These are phyloP conservation scores for Filosporella fistucella DNA, from an alignment of 495 filamentous ascomycete species.

Conservation along the genomic window DNA sequence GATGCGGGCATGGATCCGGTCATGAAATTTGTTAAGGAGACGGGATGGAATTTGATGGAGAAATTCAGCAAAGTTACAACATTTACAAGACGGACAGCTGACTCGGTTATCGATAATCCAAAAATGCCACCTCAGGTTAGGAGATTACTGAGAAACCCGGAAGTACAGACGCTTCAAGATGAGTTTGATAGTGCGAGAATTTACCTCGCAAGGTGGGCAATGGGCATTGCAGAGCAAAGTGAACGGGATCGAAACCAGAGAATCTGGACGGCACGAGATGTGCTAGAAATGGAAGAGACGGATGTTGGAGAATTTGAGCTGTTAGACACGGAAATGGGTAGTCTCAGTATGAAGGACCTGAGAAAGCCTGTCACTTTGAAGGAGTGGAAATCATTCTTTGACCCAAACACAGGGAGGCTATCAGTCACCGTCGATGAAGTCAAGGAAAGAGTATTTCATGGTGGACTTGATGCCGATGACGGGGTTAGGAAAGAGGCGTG, in stretches of 20 bases:
- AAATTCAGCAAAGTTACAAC: conserved; percentile 94
- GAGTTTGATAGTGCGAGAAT: conserved; percentile 95
- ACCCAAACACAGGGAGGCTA: conserved; percentile 64
- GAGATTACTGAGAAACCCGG: conserved; percentile 81
- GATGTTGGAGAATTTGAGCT: conserved; percentile 95
- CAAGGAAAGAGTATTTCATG: conserved; percentile 94
- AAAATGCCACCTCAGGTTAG: conserved; percentile 77
- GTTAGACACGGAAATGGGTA: conserved; percentile 73
- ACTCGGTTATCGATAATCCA: conserved; percentile 86
- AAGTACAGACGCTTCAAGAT: conserved; percentile 91
- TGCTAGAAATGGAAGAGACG: conserved; percentile 89
- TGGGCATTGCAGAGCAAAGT: conserved; percentile 96
- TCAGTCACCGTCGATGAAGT: conserved; percentile 82
- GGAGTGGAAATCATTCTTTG: conserved; percentile 89
- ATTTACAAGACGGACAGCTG: conserved; percentile 86
- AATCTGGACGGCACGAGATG: conserved; percentile 90
- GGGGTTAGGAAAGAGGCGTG: conserved; percentile 94
- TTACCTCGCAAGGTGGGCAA: conserved; percentile 94
- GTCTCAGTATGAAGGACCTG: conserved; percentile 63
- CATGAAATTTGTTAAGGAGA: conserved; percentile 91
- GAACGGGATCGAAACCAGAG: conserved; percentile 77
- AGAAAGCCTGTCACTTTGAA: conserved; percentile 71
- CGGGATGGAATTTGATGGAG: conserved; percentile 92
- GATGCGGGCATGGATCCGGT: conserved; percentile 93
- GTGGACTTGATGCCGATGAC: conserved; percentile 82